Evolutionary conservation across 306 rosid species (phyloP).

Genomic region (Morella rubra): DNA sequence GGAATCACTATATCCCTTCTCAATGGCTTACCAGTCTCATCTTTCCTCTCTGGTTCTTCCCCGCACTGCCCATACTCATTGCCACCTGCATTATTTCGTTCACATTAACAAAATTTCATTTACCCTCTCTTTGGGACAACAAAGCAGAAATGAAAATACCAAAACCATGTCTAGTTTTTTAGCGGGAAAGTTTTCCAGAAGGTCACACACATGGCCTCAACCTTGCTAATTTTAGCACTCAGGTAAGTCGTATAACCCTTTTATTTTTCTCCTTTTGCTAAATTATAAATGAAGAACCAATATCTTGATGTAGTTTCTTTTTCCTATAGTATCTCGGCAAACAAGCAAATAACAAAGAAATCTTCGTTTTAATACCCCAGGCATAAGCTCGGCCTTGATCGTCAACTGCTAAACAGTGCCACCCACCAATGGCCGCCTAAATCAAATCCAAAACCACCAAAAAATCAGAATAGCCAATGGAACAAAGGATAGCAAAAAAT

Average conservation of each 20-base stretch:
- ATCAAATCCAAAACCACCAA: slow-evolving; percentile 19
- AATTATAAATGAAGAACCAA: neutral
- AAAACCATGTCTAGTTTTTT: neutral
- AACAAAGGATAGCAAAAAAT: neutral
- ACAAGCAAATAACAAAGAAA: neutral
- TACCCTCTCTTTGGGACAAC: neutral
- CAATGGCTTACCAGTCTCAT: slow-evolving; percentile 69
- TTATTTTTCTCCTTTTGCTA: neutral
- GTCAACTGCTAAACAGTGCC: slow-evolving; percentile 99
- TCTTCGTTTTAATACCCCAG: slow-evolving; percentile 61
- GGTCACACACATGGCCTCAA: neutral
- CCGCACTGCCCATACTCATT: slow-evolving; percentile 99
- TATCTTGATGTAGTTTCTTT: neutral
- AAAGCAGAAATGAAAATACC: slow-evolving; percentile 5
- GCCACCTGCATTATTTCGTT: slow-evolving; percentile 66
- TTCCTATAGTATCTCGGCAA: neutral
- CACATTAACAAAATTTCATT: neutral
- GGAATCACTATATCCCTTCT: slow-evolving; percentile 93
- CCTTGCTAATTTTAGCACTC: neutral
- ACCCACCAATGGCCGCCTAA: slow-evolving; percentile 98
- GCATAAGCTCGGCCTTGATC: slow-evolving; percentile 97
- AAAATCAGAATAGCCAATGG: neutral
- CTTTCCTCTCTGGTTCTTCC: slow-evolving; percentile 95
- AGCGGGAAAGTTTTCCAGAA: slow-evolving; percentile 5
- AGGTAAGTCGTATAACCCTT: neutral